Evolutionary conservation across 192 early-diverging fungal genomes (phyloP).

Genomic region (Coemansia sp.): DNA sequence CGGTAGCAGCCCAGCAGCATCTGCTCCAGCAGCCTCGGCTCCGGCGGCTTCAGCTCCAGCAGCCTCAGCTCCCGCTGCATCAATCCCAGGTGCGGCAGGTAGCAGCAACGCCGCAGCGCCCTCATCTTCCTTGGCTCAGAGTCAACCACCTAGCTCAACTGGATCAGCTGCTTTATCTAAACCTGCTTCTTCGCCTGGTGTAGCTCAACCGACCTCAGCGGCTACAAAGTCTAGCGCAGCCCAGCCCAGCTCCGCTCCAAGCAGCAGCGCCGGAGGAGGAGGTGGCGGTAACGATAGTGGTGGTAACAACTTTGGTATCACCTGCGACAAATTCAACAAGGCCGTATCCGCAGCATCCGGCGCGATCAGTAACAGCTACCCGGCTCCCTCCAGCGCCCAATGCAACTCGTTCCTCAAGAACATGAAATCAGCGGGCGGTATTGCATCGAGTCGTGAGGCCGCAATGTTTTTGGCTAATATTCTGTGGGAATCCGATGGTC

Average conservation of each 20-base stretch:
- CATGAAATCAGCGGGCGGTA: constrained; percentile 33
- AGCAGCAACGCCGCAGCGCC: neutral
- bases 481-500: constrained; percentile 55
- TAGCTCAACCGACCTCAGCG: constrained; percentile 10
- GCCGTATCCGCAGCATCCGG: constrained; percentile 42
- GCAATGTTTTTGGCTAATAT: constrained; percentile 59
- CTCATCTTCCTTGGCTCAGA: neutral
- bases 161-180: constrained; percentile 6
- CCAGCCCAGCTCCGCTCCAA: constrained; percentile 1
- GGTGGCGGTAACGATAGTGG: constrained; percentile 2
- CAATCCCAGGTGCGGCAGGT: neutral
- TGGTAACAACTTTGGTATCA: constrained; percentile 34
- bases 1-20: neutral
- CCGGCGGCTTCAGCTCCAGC: neutral
- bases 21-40: neutral
- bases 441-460: constrained; percentile 45
- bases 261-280: constrained; percentile 13
- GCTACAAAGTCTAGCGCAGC: neutral
- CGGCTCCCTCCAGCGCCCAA: constrained; percentile 30
- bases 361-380: constrained; percentile 43
- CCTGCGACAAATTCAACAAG: constrained; percentile 49
- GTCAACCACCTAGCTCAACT: constrained; percentile 4
- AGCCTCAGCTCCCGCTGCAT: neutral
- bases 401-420: constrained; percentile 50
- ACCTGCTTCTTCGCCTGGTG: constrained; percentile 5